phyloP scores from a whole-genome alignment of 768 basidiomycete genomes.

The Fomitopsis pulvina region DNA sequence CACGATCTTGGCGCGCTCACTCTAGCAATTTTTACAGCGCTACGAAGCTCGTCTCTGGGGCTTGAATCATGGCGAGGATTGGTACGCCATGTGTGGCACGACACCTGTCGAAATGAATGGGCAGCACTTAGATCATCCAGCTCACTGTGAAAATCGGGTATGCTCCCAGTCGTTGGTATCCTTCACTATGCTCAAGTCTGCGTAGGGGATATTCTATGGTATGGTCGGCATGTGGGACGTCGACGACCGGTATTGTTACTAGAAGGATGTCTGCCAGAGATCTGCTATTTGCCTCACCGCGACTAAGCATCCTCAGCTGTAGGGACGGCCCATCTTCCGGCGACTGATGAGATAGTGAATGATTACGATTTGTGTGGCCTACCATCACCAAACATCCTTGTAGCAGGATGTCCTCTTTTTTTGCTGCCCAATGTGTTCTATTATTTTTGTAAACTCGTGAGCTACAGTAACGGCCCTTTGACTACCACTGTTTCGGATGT shows the following conservation, averaged over 20 bases:
- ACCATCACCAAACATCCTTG: too few species aligned
- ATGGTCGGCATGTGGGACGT: slow-evolving; percentile 15
- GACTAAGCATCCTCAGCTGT: too few species aligned
- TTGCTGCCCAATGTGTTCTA: too few species aligned
- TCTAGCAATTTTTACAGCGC: slow-evolving; percentile 4
- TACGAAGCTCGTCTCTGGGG: slow-evolving; percentile 15
- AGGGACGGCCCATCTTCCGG: too few species aligned
- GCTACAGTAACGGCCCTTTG: too few species aligned
- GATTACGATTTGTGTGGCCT: too few species aligned
- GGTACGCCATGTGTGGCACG: slow-evolving; percentile 17
- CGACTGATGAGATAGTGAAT: too few species aligned
- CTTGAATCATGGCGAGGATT: slow-evolving; percentile 18
- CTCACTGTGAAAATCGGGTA: slow-evolving; percentile 9
- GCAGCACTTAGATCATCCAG: slow-evolving; percentile 3
- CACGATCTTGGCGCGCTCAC: not conserved
- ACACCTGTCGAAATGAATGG: slow-evolving; percentile 8
- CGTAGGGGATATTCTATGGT: slow-evolving; percentile 4
- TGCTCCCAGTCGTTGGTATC: not conserved
- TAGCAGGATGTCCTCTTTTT: too few species aligned
- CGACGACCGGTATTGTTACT: slow-evolving; percentile 2
- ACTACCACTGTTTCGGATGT: too few species aligned
- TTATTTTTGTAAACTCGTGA: too few species aligned
- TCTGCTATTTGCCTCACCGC: too few species aligned
- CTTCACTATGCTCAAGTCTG: not conserved
- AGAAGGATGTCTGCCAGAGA: too few species aligned